These are phyloP conservation scores for Ramaria sp. DNA, from an alignment of 768 basidiomycete genomes.

Conservation along the genomic window DNA sequence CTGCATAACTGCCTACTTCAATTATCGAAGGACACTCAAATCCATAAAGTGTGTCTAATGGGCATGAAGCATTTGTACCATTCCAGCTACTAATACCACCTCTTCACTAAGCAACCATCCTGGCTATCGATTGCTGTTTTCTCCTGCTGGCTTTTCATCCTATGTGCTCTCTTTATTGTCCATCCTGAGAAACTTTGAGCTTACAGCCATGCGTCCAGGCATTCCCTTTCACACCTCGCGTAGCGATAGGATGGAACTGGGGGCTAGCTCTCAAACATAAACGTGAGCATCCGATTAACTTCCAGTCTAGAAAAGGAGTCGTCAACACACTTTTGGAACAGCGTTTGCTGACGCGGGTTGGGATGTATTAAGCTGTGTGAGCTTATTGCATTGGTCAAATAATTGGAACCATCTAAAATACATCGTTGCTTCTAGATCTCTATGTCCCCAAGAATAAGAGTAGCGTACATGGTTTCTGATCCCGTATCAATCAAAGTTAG, in stretches of 20 bases:
- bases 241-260: not conserved
- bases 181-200: not conserved
- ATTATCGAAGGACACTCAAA: not conserved
- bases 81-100: not conserved
- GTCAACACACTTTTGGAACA: not conserved
- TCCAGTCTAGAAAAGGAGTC: not conserved
- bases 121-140: not conserved
- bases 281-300: not conserved
- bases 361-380: not conserved
- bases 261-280: not conserved
- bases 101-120: not conserved
- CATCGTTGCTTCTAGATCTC: not conserved
- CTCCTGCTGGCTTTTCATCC: not conserved
- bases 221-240: not conserved
- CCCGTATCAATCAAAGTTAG: conserved; percentile 8
- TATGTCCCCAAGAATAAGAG: not conserved
- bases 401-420: not conserved
- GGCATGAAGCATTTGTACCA: too few relatives aligned
- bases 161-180: not conserved
- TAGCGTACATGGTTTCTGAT: conserved; percentile 2
- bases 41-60: not conserved
- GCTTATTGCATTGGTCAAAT: not conserved
- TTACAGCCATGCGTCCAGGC: not conserved
- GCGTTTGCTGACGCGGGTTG: not conserved
- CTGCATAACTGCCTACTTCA: not conserved